Conservation (phyloP, 352 stramenopile genomes). For the Phytophthora melonis region DNA sequence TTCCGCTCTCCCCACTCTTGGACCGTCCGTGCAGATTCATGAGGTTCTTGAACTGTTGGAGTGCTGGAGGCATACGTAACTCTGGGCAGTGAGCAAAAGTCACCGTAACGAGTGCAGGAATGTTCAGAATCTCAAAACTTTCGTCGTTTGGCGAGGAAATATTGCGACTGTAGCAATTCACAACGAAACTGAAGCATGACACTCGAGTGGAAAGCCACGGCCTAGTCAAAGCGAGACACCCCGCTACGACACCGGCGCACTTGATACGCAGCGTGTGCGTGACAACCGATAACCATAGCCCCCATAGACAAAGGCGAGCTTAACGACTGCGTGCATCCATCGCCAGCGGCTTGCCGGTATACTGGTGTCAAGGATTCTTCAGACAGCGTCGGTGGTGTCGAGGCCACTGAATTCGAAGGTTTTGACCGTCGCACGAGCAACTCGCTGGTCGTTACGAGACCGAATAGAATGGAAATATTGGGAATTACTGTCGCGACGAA, state of each 20-base stretch:
- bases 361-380: background rate
- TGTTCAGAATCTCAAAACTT: background rate
- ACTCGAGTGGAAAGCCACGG: background rate
- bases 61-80: conserved; percentile 1
- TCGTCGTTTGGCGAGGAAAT: background rate
- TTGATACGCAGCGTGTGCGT: background rate
- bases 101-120: conserved; percentile 1
- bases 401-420: background rate
- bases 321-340: background rate
- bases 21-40: conserved; percentile 3
- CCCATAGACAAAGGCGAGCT: background rate
- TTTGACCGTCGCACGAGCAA: background rate
- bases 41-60: conserved; percentile 4
- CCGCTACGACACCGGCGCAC: background rate
- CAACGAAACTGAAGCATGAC: background rate
- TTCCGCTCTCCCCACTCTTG: background rate
- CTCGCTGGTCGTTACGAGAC: background rate
- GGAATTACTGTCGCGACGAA: conserved; percentile 1
- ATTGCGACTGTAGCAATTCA: background rate
- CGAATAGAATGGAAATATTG: conserved; percentile 1
- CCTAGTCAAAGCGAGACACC: background rate
- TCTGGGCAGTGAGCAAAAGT: conserved; percentile 9
- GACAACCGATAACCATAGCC: background rate
- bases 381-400: background rate
- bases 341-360: background rate